phyloP scores from a whole-genome alignment of 83 land plant species.

The Picea mariana region DNA sequence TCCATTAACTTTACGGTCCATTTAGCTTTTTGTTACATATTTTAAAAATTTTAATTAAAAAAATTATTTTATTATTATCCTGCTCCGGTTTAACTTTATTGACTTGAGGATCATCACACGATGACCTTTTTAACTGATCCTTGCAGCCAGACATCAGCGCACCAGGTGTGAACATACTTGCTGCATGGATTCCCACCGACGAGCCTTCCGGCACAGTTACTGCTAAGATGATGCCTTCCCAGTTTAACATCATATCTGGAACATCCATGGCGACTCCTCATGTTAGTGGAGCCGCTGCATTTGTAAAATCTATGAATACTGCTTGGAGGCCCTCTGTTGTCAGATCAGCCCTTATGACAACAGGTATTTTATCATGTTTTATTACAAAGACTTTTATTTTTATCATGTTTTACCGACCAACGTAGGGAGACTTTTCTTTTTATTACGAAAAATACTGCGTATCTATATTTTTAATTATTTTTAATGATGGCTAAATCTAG shows the following conservation, averaged over 20 bases:
- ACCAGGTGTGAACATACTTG: slow-evolving; percentile 80
- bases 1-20: no score
- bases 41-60: no score
- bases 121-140: not conserved
- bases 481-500: no score
- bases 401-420: no score
- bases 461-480: no score
- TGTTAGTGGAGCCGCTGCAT: slow-evolving; percentile 59
- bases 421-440: no score
- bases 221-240: slow-evolving; percentile 32
- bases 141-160: slow-evolving; percentile 82
- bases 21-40: no score
- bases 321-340: slow-evolving; percentile 59
- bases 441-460: no score
- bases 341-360: slow-evolving; percentile 74
- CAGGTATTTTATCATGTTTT: slow-evolving; percentile 38
- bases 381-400: no score
- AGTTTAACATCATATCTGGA: slow-evolving; percentile 63
- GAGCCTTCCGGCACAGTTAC: slow-evolving; percentile 19
- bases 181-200: slow-evolving; percentile 48
- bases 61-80: no score
- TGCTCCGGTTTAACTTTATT: not conserved
- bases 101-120: not conserved
- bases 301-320: slow-evolving; percentile 43
- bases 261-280: slow-evolving; percentile 90